A percentile compares a stretch with the other conserved stretches of the same genome.
phyloP scores from a whole-genome alignment of 2,329 filamentous ascomycete genomes.

The Trichoderma atrobrunneum region DNA sequence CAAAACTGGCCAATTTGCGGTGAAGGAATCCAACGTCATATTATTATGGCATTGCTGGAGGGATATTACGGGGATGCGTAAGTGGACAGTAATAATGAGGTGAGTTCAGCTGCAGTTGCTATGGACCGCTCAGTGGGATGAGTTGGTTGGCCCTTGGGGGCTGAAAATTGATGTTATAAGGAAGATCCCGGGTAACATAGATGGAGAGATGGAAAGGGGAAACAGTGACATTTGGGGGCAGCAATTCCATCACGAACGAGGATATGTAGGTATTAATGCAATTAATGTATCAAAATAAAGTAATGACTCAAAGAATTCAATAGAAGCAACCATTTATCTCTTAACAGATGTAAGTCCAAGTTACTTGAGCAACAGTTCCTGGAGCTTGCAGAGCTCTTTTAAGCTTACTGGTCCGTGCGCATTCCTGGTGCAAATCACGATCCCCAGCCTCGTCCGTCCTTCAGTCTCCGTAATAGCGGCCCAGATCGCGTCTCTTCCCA shows the following conservation, averaged over 20 bases:
- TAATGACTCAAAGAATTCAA: background rate
- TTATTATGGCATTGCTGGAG: background rate
- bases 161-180: background rate
- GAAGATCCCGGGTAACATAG: background rate
- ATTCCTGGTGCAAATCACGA: background rate
- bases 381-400: background rate
- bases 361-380: background rate
- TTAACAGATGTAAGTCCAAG: background rate
- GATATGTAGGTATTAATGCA: background rate
- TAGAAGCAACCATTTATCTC: background rate
- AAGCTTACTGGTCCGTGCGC: slow-evolving; percentile 13
- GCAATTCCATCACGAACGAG: background rate
- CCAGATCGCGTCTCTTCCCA: slow-evolving; percentile 10
- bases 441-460: background rate
- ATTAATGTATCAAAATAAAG: background rate
- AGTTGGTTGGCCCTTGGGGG: background rate
- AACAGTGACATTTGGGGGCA: background rate
- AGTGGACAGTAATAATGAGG: background rate
- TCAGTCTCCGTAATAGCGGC: slow-evolving; percentile 15
- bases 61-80: background rate
- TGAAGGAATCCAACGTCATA: background rate
- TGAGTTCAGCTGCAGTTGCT: background rate
- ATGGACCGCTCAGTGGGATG: background rate
- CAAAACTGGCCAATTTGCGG: background rate
- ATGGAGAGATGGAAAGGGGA: background rate